Conservation (phyloP, 2,329 filamentous ascomycete species). For the Cladorrhinum sp. region DNA sequence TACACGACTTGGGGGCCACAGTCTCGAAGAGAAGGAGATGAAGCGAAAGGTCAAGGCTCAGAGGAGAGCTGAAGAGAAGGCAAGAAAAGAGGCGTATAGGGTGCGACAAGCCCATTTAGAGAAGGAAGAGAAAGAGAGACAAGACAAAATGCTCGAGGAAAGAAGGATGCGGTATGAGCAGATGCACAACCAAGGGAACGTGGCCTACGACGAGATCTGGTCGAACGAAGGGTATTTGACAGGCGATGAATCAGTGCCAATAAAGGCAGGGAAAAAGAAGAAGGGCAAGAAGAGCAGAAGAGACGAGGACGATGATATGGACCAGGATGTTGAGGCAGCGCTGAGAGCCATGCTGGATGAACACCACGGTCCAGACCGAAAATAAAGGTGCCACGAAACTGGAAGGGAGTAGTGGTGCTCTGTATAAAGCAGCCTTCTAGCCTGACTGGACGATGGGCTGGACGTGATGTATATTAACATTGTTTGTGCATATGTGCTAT, state of each 20-base stretch:
- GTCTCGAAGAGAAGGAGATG: not conserved
- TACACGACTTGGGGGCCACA: not conserved
- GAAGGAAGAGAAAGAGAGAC: not conserved
- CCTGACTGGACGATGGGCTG: not conserved
- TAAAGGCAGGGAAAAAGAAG: constrained; percentile 6
- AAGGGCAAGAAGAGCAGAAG: not conserved
- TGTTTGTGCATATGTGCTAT: not conserved
- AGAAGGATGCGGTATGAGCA: not conserved
- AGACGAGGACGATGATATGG: not conserved
- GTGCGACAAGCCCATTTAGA: not conserved
- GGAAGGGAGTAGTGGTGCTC: not conserved
- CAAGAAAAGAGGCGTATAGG: not conserved
- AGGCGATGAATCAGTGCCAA: not conserved
- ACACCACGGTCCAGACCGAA: too few species aligned
- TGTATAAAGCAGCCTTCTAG: not conserved
- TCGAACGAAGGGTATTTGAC: not conserved
- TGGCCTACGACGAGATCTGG: not conserved
- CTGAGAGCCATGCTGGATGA: constrained; percentile 8
- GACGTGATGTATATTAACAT: constrained; percentile 6
- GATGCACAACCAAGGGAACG: not conserved
- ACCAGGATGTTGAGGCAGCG: constrained; percentile 11
- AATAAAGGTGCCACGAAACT: not conserved
- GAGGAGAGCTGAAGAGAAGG: not conserved
- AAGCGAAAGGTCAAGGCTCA: not conserved
- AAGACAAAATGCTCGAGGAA: not conserved